Percentiles rank a stretch among this genome's conserved stretches.
Evolutionary conservation across 495 filamentous ascomycete species (phyloP).

Genomic region (Poronia punctata): DNA sequence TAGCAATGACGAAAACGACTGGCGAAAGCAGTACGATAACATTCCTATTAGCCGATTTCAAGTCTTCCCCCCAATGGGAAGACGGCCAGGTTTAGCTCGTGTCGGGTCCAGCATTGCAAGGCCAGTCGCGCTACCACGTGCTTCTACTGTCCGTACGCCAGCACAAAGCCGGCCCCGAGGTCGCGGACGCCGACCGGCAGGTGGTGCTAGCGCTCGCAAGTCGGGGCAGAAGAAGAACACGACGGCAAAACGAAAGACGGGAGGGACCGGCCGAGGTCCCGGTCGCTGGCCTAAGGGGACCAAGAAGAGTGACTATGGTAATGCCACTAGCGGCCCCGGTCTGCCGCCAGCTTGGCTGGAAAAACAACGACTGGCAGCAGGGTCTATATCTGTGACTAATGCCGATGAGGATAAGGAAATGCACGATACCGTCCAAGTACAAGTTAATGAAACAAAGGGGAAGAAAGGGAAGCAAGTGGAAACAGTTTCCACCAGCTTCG

Average conservation of each 20-base stretch:
- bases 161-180: slow-evolving; percentile 16
- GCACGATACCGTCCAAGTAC: slow-evolving; percentile 37
- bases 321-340: slow-evolving; percentile 48
- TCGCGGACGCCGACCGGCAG: slow-evolving; percentile 21
- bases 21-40: slow-evolving; percentile 35
- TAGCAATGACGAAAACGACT: slow-evolving; percentile 25
- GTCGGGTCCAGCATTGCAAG: slow-evolving; percentile 24
- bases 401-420: slow-evolving; percentile 22
- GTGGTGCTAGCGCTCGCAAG: slow-evolving; percentile 9
- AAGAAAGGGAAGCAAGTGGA: slow-evolving; percentile 24
- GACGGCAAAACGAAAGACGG: slow-evolving; percentile 37
- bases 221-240: slow-evolving; percentile 25
- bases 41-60: slow-evolving; percentile 80
- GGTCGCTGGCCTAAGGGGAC: slow-evolving; percentile 50
- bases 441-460: slow-evolving; percentile 28
- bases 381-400: slow-evolving; percentile 16
- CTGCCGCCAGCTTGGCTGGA: slow-evolving; percentile 44
- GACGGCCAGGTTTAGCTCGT: slow-evolving; percentile 24
- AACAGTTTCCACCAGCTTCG: slow-evolving; percentile 14
- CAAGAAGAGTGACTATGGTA: slow-evolving; percentile 51
- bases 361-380: slow-evolving; percentile 22
- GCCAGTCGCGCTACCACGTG: slow-evolving; percentile 20
- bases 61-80: slow-evolving; percentile 72
- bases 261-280: slow-evolving; percentile 45
- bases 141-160: slow-evolving; percentile 14